Percentiles rank a stretch among this genome's conserved stretches.
phyloP scores from a whole-genome alignment of 768 basidiomycete genomes.

The Rhodotorula kratochvilovae region DNA sequence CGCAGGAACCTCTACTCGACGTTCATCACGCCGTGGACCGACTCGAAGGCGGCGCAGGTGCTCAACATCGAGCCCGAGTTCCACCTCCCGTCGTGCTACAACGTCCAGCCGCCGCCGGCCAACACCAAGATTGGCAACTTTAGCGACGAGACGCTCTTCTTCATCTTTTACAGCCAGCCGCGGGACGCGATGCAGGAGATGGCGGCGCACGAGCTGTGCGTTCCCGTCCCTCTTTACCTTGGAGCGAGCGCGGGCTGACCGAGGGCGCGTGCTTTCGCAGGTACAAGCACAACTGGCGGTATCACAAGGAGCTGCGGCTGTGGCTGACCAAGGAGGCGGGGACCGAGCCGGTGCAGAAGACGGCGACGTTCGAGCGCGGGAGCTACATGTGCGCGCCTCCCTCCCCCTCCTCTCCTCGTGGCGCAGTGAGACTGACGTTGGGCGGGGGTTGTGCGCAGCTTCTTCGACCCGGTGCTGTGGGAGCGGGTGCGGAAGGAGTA shows the following conservation, averaged over 20 bases:
- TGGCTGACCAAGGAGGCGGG: constrained; percentile 86
- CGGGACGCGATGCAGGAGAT: constrained; percentile 88
- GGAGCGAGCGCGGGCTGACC: not conserved
- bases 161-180: constrained; percentile 94
- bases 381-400: constrained; percentile 73
- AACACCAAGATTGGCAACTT: constrained; percentile 75
- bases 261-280: constrained; percentile 49
- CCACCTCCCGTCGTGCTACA: constrained; percentile 84
- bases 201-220: constrained; percentile 90
- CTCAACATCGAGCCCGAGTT: constrained; percentile 86
- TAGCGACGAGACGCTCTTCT: constrained; percentile 93
- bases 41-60: constrained; percentile 66
- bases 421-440: not conserved
- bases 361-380: constrained; percentile 67
- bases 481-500: constrained; percentile 39
- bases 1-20: constrained; percentile 52
- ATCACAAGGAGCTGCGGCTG: constrained; percentile 84
- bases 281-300: constrained; percentile 92
- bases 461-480: constrained; percentile 41
- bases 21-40: constrained; percentile 95
- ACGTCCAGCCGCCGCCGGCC: constrained; percentile 80
- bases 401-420: not conserved
- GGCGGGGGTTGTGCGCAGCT: constrained; percentile 17
- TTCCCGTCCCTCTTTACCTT: constrained; percentile 49
- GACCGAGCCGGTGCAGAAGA: constrained; percentile 51